Base-by-base conservation (phyloP, 108 stramenopile genomes). In the Cyclostephanos tholiformis region DNA sequence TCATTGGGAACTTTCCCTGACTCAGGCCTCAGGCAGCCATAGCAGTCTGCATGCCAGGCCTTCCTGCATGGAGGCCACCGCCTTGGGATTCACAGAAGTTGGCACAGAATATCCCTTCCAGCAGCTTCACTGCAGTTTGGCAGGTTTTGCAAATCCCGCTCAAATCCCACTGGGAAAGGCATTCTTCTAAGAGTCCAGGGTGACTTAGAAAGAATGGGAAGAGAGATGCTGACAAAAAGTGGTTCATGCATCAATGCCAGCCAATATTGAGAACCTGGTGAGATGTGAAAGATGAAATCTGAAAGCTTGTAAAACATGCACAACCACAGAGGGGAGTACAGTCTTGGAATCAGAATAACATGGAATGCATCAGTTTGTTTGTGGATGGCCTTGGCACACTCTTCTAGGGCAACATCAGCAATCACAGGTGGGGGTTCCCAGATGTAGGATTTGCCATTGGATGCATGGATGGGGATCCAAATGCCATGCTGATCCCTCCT, bases 51-150 rank as follows among this genome's bases (percentile, higher is more conserved):
- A 20, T 55, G 53, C 53, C 53, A 55, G 0, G 26, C 13, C 26
- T 12, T 55, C 53, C 25, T 23, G 13, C 53, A 55, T 26, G 53
- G 53, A 0, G 2, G 11, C 26, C 10, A 66, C 10, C 77, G 11
- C 27, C 52, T 4, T 36, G 51, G 71, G 72, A 74, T 49, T 67
- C 27, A 0, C 35, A 44, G 50, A 71, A 84, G 64, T 84, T 84
- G 32, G 74, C 63, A 71, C 83, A 80, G 53, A 84, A 84, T 32
- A 83, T 66, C 4, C 66, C 77, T 20, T 59, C 41, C 67, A 61
- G 26, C 41, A 6, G 1, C 63, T 30, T 52, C 29, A 74, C 73
- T 22, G 19, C 19, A n/a, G 12, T 29, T 63, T 30, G 44, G 48
- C 83, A 84, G 17, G 35, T 52, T 4, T 0, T 9, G 63, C 80